Base-by-base conservation (phyloP, 176 grass and related monocot species). In the Tillandsia fasciculata region DNA sequence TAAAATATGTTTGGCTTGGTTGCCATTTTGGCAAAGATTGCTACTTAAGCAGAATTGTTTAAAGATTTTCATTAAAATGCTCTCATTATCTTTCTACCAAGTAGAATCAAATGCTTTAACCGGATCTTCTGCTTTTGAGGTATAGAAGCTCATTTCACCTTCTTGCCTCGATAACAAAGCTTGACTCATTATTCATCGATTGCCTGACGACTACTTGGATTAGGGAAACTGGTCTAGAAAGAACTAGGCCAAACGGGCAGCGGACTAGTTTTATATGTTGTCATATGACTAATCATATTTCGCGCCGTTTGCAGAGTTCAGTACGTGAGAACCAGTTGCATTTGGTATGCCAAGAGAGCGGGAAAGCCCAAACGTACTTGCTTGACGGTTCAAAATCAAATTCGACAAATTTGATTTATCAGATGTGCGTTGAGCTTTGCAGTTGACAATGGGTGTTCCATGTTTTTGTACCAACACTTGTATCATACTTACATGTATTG, bases 361-460 rank as follows among this genome's bases (percentile, higher is more conserved):
- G 81, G 66, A 87, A 84, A 75, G 75, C 64, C 0, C 52, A 49
- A 77, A 56, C 78, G 52, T 96, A 89, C 72, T 20, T 26, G 70
- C 80, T 91, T 65, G 82, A 67, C 48, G 69, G 70, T 80, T 70
- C 80, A 78, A 84, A 61, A 7, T 42, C 5, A 42, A 42, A 42
- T 83, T 79, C 69, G 56, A 49, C 65, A 0, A 80, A 81, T 75
- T 76, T 79, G 2, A 81, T 79, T 77, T 83, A 76, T 83, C 24
- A 92, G 65, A 70, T 97, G 7, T 92, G 89, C 74, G 53, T 84
- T 26, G 59, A 77, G 10, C 77, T 97, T 80, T 97, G 93, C 72
- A 76, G 86, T 85, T 96, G 77, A 77, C 69, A 59, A 18, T 7
- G 12, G 54, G 8, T 59, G 20, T 9, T n/a, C 8, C 20, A 2